phyloP scores from a whole-genome alignment of 768 basidiomycete genomes.

The Naganishia kalamii region DNA sequence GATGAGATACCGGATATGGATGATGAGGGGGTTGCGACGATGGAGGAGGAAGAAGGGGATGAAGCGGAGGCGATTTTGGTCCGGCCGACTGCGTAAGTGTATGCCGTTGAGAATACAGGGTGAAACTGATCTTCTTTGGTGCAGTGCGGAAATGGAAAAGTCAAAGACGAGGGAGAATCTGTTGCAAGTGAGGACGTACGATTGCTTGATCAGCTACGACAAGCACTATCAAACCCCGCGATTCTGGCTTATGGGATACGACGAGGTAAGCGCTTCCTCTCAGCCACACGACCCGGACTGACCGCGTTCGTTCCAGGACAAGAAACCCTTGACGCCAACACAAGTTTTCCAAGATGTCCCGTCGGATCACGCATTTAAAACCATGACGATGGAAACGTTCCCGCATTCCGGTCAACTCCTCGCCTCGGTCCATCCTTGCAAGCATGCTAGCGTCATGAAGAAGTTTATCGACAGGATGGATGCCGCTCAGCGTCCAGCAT shows the following conservation, averaged over 20 bases:
- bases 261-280: slow-evolving; percentile 60
- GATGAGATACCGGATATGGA: slow-evolving; percentile 99
- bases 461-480: slow-evolving; percentile 99
- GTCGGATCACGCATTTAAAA: slow-evolving; percentile 94
- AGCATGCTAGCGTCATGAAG: slow-evolving; percentile 98
- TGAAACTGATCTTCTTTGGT: background rate
- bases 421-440: slow-evolving; percentile 96
- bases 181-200: slow-evolving; percentile 93
- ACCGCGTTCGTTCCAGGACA: slow-evolving; percentile 56
- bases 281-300: background rate
- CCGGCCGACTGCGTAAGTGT: slow-evolving; percentile 33
- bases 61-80: slow-evolving; percentile 54
- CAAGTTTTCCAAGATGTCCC: slow-evolving; percentile 98
- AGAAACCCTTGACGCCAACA: slow-evolving; percentile 73
- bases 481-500: slow-evolving; percentile 63
- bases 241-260: slow-evolving; percentile 95
- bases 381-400: slow-evolving; percentile 96
- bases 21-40: slow-evolving; percentile 57
- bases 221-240: slow-evolving; percentile 99
- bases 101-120: background rate
- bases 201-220: slow-evolving; percentile 99
- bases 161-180: slow-evolving; percentile 68
- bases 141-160: slow-evolving; percentile 28
- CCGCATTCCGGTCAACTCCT: slow-evolving; percentile 76
- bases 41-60: slow-evolving; percentile 76